Percentiles rank a stretch among this genome's conserved stretches.
phyloP scores from a whole-genome alignment of 2,329 filamentous ascomycete species.

The Colletotrichum lentis region DNA sequence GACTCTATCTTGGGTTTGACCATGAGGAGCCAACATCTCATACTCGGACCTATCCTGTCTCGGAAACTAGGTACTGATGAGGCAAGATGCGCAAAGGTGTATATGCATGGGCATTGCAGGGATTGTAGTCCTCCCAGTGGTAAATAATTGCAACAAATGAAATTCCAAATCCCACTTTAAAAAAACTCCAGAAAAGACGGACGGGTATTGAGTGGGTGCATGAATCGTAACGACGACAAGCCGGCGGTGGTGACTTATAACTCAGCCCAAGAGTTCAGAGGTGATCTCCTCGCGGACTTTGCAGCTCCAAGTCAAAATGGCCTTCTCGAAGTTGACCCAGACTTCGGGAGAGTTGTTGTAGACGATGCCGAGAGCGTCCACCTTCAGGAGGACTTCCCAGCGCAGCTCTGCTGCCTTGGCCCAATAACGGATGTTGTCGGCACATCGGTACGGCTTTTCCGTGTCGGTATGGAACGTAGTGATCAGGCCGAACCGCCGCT shows the following conservation, averaged over 20 bases:
- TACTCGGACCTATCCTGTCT: conserved; percentile 7
- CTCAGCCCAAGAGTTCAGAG: conserved; percentile 61
- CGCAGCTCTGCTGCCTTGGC: conserved; percentile 93
- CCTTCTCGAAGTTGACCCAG: conserved; percentile 85
- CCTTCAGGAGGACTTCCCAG: conserved; percentile 84
- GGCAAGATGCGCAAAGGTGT: conserved; percentile 14
- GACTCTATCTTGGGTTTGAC: background rate
- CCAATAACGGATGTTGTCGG: conserved; percentile 96
- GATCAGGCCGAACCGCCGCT: conserved; percentile 87
- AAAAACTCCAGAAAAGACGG: conserved; percentile 29
- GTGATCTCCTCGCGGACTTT: conserved; percentile 85
- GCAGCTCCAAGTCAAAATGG: conserved; percentile 83
- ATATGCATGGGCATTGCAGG: conserved; percentile 19
- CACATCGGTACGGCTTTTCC: conserved; percentile 89
- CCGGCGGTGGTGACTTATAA: conserved; percentile 19
- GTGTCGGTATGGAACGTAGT: conserved; percentile 91
- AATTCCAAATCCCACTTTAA: conserved; percentile 6
- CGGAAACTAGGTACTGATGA: conserved; percentile 13
- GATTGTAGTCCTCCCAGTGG: conserved; percentile 15
- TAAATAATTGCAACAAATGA: conserved; percentile 17
- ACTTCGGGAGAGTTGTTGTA: conserved; percentile 73
- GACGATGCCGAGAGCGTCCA: conserved; percentile 88
- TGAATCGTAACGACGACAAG: conserved; percentile 36
- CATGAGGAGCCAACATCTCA: conserved; percentile 15
- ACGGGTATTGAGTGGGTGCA: conserved; percentile 37